Evolutionary conservation across 768 basidiomycete genomes (phyloP).

Genomic region (Galerina marginata): DNA sequence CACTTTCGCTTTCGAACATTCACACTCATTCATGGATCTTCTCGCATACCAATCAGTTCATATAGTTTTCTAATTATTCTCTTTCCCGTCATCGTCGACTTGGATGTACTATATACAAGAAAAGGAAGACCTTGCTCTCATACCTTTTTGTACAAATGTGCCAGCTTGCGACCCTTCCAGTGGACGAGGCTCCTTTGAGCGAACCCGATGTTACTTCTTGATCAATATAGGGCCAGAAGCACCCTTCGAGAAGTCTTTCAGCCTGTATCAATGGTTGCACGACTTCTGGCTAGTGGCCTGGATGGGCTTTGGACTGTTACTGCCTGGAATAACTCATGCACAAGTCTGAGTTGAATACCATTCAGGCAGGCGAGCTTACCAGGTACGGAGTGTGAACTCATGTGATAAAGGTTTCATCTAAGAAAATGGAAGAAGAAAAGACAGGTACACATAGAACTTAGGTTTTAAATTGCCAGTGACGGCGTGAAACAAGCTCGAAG

Average conservation of each 20-base stretch:
- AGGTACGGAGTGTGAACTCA: conserved; percentile 7
- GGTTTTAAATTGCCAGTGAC: not conserved
- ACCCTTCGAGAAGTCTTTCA: too few relatives aligned
- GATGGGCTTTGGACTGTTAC: too few relatives aligned
- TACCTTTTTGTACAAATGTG: not conserved
- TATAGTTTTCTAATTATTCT: not conserved
- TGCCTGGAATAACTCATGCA: too few relatives aligned
- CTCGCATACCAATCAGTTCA: not conserved
- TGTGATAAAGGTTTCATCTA: conserved; percentile 12
- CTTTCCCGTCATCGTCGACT: not conserved
- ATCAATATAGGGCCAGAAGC: too few relatives aligned
- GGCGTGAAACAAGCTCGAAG: conserved; percentile 7
- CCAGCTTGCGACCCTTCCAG: not conserved
- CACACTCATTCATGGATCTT: not conserved
- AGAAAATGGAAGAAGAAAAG: not conserved
- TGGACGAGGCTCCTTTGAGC: too few relatives aligned
- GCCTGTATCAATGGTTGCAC: too few relatives aligned
- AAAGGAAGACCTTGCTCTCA: not conserved
- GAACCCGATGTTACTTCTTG: too few relatives aligned
- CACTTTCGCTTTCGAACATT: not conserved
- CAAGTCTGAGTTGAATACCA: too few relatives aligned
- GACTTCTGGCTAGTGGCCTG: too few relatives aligned
- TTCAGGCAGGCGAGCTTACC: too few relatives aligned
- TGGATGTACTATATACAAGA: too few relatives aligned
- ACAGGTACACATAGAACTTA: not conserved